Percentiles rank a stretch among this genome's conserved stretches.
phyloP scores from a whole-genome alignment of 108 stramenopile genomes.

The Mayamaea pseudoterrestris region DNA sequence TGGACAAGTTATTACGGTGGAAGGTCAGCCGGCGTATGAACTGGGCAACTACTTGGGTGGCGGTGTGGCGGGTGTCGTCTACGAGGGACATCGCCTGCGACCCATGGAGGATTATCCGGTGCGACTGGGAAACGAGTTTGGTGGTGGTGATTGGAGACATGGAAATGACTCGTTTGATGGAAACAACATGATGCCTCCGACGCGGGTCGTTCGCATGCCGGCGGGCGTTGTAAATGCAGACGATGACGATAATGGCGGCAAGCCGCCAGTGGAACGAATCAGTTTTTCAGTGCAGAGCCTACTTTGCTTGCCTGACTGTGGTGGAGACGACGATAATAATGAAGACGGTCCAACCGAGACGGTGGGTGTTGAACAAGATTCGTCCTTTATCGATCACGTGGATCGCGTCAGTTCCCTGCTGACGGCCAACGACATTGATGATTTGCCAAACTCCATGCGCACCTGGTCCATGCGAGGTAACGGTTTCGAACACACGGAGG shows the following conservation, averaged over 20 bases:
- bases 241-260: too few species aligned
- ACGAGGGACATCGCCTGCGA: slow-evolving; percentile 66
- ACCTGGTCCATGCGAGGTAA: background rate
- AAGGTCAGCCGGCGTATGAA: slow-evolving; percentile 58
- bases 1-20: slow-evolving; percentile 62
- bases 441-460: too few species aligned
- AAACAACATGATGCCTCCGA: too few species aligned
- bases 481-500: slow-evolving; percentile 1
- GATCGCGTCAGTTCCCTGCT: background rate
- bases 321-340: background rate
- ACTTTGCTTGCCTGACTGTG: background rate
- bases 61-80: slow-evolving; percentile 81
- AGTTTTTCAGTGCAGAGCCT: background rate
- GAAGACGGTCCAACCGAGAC: background rate
- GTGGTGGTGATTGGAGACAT: too few species aligned
- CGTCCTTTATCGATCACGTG: background rate
- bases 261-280: too few species aligned
- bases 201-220: too few species aligned
- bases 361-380: background rate
- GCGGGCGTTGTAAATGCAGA: too few species aligned
- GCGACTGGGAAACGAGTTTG: slow-evolving; percentile 16
- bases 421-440: too few species aligned
- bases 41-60: slow-evolving; percentile 80
- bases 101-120: slow-evolving; percentile 70
- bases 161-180: background rate